Conservation (phyloP, 441 rosid genomes). For the Bocquillonia castaneifolia region DNA sequence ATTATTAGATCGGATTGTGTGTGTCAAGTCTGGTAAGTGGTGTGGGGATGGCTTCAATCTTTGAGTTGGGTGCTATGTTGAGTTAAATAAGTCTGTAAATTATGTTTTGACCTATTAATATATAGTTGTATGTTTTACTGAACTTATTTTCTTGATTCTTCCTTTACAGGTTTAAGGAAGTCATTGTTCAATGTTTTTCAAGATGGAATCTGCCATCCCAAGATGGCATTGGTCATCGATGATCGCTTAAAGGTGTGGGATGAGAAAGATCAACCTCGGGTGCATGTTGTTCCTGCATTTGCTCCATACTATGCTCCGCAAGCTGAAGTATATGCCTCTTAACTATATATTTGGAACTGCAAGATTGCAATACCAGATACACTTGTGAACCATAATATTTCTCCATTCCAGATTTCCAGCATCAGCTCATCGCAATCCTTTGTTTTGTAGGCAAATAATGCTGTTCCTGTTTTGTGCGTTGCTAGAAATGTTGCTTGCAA, state of each 20-base stretch:
- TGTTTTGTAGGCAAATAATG: constrained; percentile 61
- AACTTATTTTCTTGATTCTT: constrained; percentile 16
- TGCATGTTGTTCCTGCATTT: constrained; percentile 97
- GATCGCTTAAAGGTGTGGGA: constrained; percentile 97
- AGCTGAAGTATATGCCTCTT: constrained; percentile 62
- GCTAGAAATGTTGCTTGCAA: constrained; percentile 95
- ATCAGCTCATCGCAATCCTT: constrained; percentile 28
- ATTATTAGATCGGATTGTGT: constrained; percentile 76
- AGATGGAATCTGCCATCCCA: constrained; percentile 85
- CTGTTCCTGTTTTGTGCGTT: constrained; percentile 74
- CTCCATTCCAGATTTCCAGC: background rate
- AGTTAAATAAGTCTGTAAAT: constrained; percentile 13
- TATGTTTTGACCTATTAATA: constrained; percentile 9
- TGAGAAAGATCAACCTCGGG: constrained; percentile 94
- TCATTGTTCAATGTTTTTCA: constrained; percentile 82
- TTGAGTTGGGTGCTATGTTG: constrained; percentile 12
- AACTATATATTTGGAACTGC: constrained; percentile 21
- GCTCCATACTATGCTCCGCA: constrained; percentile 95
- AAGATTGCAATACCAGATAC: constrained; percentile 9
- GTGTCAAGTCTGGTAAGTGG: constrained; percentile 90
- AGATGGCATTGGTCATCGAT: constrained; percentile 93
- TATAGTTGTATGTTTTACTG: constrained; percentile 5
- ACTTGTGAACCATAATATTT: background rate
- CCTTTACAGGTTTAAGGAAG: constrained; percentile 57
- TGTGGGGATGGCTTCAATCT: constrained; percentile 8